Conservation (phyloP, 2,329 filamentous ascomycete genomes). For the Ceratocystis ficicola region DNA sequence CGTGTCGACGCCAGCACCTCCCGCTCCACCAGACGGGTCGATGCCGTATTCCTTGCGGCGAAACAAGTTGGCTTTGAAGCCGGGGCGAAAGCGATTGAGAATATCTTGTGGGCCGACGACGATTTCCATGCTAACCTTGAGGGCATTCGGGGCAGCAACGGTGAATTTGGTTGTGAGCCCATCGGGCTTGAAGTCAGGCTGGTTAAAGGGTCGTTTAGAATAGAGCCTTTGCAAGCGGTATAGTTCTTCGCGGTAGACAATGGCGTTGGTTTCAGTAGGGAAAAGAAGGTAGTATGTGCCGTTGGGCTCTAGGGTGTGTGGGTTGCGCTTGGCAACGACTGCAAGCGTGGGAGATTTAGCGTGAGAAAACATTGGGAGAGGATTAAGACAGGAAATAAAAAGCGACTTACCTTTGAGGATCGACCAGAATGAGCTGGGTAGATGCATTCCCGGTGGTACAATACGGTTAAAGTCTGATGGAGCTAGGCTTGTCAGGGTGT, state of each 20-base stretch:
- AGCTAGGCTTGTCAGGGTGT: slow-evolving; percentile 46
- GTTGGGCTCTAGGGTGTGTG: slow-evolving; percentile 48
- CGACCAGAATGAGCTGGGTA: slow-evolving; percentile 55
- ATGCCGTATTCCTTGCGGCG: slow-evolving; percentile 20
- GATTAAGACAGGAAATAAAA: not conserved
- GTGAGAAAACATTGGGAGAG: not conserved
- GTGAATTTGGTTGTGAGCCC: slow-evolving; percentile 21
- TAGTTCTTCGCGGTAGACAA: slow-evolving; percentile 41
- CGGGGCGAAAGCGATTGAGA: slow-evolving; percentile 20
- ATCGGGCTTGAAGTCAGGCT: slow-evolving; percentile 15
- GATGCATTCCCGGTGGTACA: slow-evolving; percentile 47
- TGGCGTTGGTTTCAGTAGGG: slow-evolving; percentile 44
- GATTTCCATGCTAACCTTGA: slow-evolving; percentile 21
- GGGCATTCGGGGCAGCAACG: slow-evolving; percentile 21
- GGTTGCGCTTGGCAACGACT: slow-evolving; percentile 54
- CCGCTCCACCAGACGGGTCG: slow-evolving; percentile 9
- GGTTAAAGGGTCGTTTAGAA: slow-evolving; percentile 34
- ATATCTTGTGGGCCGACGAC: slow-evolving; percentile 18
- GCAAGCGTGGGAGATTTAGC: slow-evolving; percentile 15
- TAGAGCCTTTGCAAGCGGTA: slow-evolving; percentile 29
- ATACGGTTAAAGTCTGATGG: slow-evolving; percentile 62
- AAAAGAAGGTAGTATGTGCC: slow-evolving; percentile 62
- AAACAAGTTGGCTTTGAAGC: slow-evolving; percentile 21
- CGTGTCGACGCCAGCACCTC: not conserved
- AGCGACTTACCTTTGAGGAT: slow-evolving; percentile 42